Evolutionary conservation across 2,329 filamentous ascomycete species (phyloP), one percentile per base, ranked within the genome.

Genomic region (Aureobasidium sp.): DNA sequence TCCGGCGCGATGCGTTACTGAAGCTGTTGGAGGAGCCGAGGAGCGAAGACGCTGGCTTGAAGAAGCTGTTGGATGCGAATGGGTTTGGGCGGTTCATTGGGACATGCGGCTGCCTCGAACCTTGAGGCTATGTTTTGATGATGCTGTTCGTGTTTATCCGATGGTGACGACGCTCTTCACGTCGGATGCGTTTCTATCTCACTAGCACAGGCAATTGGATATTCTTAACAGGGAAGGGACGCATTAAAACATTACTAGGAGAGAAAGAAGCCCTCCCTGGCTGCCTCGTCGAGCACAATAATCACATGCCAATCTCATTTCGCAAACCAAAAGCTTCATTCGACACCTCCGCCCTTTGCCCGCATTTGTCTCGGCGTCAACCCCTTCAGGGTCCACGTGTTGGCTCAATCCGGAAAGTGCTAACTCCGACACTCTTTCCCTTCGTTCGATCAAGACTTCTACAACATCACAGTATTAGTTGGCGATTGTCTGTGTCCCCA

Each of bases 21-120:
- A 67, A 64, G 71, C 71, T 44, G 25, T 27, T 39, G 15, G 20
- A 37, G 6, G 31, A 52, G 7, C 60, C 42, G 59, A 78, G 74
- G 58, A 76, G 73, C 49, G 74, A 69, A 20, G 75, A 66, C 20
- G 75, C 73, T 6, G 75, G 74, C 62, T 73, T 70, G 66, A 76
- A 76, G 42, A 70, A 70, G 67, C 70, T 71, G 6, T 64, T 66
- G 27, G 67, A 64, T 5, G 57, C 64, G 58, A 69, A 69, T 8
- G 65, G 67, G 22, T 64, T 66, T 11, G 64, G 52, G 42, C 65
- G 66, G 48, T 67, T 68, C 68, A 70, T 70, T 5, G 7, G 20
- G 12, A 20, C 22, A 41, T 55, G 37, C 14, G 36, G 51, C 37
- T 42, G 51, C 37, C 22, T 55, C 17, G 12, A 42, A 36, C 49